Percentiles rank a stretch among this genome's conserved stretches.
Conservation (phyloP, 345 rosid genomes). For the Cardiospermum halicacabum region DNA sequence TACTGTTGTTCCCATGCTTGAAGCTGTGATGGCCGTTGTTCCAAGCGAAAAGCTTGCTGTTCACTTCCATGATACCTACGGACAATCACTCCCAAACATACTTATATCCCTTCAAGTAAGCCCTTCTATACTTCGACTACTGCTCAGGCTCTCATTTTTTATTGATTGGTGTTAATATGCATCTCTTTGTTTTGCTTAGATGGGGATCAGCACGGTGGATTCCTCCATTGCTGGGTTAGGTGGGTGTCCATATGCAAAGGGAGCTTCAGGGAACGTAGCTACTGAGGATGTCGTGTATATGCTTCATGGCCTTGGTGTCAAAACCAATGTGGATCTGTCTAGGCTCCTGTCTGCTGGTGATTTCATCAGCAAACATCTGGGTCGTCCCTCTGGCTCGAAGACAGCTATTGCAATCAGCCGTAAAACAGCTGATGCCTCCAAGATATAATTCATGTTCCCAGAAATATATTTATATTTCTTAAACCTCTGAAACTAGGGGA, state of each 20-base stretch:
- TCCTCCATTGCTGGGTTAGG: conserved; percentile 66
- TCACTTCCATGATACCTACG: conserved; percentile 85
- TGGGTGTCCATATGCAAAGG: conserved; percentile 81
- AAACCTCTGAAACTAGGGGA: neutral
- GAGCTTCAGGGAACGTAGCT: conserved; percentile 75
- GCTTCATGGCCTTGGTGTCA: conserved; percentile 69
- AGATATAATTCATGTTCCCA: conserved; percentile 37
- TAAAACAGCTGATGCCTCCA: conserved; percentile 57
- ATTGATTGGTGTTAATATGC: neutral
- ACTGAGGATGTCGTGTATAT: conserved; percentile 75
- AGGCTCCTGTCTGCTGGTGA: conserved; percentile 61
- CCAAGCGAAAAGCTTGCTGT: conserved; percentile 66
- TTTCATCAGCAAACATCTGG: conserved; percentile 57
- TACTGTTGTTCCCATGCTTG: conserved; percentile 62
- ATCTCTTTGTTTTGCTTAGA: conserved; percentile 25
- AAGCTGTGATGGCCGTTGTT: conserved; percentile 61
- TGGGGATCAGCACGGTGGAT: conserved; percentile 71
- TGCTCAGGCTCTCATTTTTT: neutral
- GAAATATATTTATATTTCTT: neutral
- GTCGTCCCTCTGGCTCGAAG: conserved; percentile 59
- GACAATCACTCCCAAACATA: conserved; percentile 75
- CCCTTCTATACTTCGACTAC: neutral
- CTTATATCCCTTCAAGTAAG: conserved; percentile 66
- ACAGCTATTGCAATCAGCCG: conserved; percentile 48
- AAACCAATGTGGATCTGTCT: conserved; percentile 53